Conservation (phyloP, 2,329 filamentous ascomycete genomes). For the Chaetothyriales sp. region DNA sequence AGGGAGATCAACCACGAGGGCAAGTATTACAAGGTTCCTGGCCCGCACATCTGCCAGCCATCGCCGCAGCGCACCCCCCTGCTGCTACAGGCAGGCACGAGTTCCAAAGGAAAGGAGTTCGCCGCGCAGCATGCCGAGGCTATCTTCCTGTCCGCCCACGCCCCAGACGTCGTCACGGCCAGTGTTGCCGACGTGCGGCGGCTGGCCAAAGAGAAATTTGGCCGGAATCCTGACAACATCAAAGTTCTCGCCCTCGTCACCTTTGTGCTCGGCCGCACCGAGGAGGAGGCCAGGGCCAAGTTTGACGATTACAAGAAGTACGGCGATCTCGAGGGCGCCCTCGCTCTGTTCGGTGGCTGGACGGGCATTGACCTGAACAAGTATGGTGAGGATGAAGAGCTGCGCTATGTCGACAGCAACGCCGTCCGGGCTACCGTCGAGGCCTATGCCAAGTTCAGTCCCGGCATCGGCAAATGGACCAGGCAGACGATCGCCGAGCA, state of each 20-base stretch:
- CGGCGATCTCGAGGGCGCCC: constrained; percentile 37
- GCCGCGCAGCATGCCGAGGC: constrained; percentile 45
- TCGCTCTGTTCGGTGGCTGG: constrained; percentile 44
- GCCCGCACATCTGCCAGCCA: constrained; percentile 37
- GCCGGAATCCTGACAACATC: constrained; percentile 41
- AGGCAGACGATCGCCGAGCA: constrained; percentile 32
- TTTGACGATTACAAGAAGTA: constrained; percentile 38
- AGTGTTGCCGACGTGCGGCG: constrained; percentile 36
- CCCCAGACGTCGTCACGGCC: constrained; percentile 43
- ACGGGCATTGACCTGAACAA: constrained; percentile 45
- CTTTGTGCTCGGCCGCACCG: constrained; percentile 34
- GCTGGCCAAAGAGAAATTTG: constrained; percentile 34
- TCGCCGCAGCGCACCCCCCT: constrained; percentile 43
- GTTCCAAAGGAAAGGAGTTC: constrained; percentile 40
- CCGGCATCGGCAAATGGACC: constrained; percentile 25
- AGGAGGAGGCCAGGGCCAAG: constrained; percentile 40
- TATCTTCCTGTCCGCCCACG: constrained; percentile 44
- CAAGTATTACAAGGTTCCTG: constrained; percentile 32
- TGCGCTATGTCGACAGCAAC: constrained; percentile 39
- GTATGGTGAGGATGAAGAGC: constrained; percentile 44
- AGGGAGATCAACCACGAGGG: constrained; percentile 51
- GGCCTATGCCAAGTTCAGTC: constrained; percentile 15
- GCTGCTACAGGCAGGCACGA: constrained; percentile 46
- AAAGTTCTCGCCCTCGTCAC: constrained; percentile 41
- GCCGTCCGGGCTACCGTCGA: constrained; percentile 32